Conservation (phyloP, 169 alveolate genomes). For the Prorocentrum cordatum region DNA sequence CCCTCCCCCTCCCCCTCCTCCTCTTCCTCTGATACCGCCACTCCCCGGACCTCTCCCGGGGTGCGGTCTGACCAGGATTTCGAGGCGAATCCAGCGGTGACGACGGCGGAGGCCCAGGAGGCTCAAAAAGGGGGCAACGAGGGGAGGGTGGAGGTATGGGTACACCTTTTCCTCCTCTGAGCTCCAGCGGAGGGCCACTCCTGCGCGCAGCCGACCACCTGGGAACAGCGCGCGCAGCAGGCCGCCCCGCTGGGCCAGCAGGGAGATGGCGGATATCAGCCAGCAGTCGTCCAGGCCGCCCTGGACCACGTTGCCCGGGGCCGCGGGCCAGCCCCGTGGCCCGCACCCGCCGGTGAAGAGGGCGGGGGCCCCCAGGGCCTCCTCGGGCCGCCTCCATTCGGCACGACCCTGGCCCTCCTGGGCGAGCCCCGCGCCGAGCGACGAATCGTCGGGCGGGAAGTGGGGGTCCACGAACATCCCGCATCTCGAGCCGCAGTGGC, state of each 20-base stretch:
- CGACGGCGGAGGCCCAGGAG: too few species aligned
- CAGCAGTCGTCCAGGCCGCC: slow-evolving; percentile 26
- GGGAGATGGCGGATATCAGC: slow-evolving; percentile 28
- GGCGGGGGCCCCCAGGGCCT: background rate
- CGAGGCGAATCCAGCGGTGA: too few species aligned
- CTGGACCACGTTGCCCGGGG: background rate
- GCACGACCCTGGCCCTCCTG: slow-evolving; percentile 3
- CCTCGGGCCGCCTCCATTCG: slow-evolving; percentile 34
- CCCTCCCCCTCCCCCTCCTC: too few species aligned
- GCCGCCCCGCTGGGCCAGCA: background rate
- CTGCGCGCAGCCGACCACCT: background rate
- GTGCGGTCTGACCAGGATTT: too few species aligned
- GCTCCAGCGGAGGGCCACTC: background rate
- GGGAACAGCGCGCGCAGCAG: background rate
- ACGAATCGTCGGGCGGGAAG: slow-evolving; percentile 19
- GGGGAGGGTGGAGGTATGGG: too few species aligned
- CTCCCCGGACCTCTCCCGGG: too few species aligned
- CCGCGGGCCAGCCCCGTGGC: background rate
- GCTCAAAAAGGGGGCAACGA: too few species aligned
- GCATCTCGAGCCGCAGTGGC: background rate
- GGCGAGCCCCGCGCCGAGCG: background rate
- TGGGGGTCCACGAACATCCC: background rate
- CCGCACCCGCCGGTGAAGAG: background rate
- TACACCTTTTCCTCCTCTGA: background rate
- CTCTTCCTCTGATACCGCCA: too few species aligned